phyloP scores from a whole-genome alignment of 2,329 filamentous ascomycete genomes.

The Diaporthe batatas region DNA sequence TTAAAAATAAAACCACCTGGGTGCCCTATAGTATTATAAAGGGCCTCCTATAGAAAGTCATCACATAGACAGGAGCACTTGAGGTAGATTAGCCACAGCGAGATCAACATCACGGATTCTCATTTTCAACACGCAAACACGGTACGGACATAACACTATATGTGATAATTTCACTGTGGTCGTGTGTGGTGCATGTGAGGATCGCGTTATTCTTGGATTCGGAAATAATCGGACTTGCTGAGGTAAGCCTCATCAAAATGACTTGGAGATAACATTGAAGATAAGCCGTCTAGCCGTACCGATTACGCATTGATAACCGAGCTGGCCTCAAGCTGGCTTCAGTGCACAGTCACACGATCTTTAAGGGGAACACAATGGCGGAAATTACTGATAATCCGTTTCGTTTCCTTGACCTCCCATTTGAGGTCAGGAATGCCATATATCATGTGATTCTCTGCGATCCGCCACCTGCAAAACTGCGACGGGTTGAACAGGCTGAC shows the following conservation, averaged over 20 bases:
- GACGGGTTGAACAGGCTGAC: conserved; percentile 31
- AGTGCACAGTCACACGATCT: background rate
- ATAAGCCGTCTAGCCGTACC: background rate
- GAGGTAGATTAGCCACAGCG: too few species aligned
- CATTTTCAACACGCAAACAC: too few species aligned
- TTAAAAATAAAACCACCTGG: too few species aligned
- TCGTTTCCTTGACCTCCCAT: conserved; percentile 23
- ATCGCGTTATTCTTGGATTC: background rate
- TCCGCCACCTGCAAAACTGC: conserved; percentile 9
- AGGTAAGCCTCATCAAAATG: background rate
- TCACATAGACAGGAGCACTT: too few species aligned
- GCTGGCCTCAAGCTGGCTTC: background rate
- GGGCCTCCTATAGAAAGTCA: too few species aligned
- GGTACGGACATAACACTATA: too few species aligned
- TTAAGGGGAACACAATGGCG: background rate
- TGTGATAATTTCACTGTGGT: too few species aligned
- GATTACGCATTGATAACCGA: background rate
- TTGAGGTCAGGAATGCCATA: conserved; percentile 24
- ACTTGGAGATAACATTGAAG: conserved; percentile 14
- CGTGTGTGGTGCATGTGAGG: too few species aligned
- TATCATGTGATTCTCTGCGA: conserved; percentile 35
- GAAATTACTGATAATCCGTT: background rate
- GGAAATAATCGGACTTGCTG: background rate
- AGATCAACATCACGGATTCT: too few species aligned
- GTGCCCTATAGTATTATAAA: too few species aligned